Evolutionary conservation across 164 flowering plant genomes (phyloP).

Genomic region (Magnolia sinica): DNA sequence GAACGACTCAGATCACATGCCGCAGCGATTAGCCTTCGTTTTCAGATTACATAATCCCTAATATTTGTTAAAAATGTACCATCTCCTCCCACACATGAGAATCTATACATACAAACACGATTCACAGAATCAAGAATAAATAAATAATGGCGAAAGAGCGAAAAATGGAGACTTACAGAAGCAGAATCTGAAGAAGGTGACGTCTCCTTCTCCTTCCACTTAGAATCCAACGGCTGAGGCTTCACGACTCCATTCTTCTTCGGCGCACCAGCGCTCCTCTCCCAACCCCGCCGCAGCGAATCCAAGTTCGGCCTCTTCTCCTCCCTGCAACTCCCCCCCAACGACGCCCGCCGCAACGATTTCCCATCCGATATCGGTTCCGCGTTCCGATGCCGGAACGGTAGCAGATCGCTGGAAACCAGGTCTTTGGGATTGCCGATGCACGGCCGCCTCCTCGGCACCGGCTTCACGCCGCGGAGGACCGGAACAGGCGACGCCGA

Average conservation of each 20-base stretch:
- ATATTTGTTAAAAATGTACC: too few relatives aligned
- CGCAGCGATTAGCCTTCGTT: too few relatives aligned
- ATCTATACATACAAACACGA: too few relatives aligned
- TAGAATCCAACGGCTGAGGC: slow-evolving; percentile 9
- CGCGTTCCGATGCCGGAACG: background rate
- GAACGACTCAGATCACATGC: too few relatives aligned
- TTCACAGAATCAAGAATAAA: background rate
- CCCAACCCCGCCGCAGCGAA: slow-evolving; percentile 42
- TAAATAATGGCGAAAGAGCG: background rate
- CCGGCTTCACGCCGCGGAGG: slow-evolving; percentile 45
- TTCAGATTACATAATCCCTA: too few relatives aligned
- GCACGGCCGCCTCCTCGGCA: slow-evolving; percentile 46
- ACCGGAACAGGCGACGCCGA: slow-evolving; percentile 50
- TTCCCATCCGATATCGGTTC: slow-evolving; percentile 1
- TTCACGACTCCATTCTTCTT: slow-evolving; percentile 7
- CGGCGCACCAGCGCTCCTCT: slow-evolving; percentile 14
- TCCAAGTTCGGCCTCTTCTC: slow-evolving; percentile 46
- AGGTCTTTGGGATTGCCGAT: slow-evolving; percentile 55
- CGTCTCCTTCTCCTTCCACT: slow-evolving; percentile 9
- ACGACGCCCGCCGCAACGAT: slow-evolving; percentile 22
- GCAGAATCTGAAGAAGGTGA: slow-evolving; percentile 5
- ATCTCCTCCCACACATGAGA: too few relatives aligned
- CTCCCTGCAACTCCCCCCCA: slow-evolving; percentile 23
- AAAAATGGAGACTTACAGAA: slow-evolving; percentile 19
- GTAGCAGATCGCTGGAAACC: slow-evolving; percentile 35